Conservation (phyloP, 441 rosid genomes). For the Gossypium gossypioides region DNA sequence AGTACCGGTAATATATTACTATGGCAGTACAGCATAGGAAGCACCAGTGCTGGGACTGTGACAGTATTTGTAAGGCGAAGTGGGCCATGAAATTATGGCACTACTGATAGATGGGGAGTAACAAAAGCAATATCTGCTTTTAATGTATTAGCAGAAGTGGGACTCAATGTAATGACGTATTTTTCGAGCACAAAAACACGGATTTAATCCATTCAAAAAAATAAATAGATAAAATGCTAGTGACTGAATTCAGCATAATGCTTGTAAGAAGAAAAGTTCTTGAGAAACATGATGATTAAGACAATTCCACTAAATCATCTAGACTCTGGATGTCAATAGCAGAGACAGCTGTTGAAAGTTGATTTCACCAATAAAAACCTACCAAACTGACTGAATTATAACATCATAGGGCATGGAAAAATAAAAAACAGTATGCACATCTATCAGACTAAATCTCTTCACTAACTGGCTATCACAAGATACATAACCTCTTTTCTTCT, state of each 20-base stretch:
- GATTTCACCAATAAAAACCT: neutral
- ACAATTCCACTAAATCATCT: neutral
- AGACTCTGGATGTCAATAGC: neutral
- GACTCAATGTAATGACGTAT: neutral
- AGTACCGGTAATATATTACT: neutral
- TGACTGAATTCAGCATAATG: neutral
- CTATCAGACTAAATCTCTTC: neutral
- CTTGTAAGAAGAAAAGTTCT: neutral
- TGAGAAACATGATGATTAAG: neutral
- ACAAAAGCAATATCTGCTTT: neutral
- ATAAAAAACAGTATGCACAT: neutral
- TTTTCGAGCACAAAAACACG: neutral
- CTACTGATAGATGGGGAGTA: neutral
- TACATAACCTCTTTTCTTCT: neutral
- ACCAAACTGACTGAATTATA: neutral
- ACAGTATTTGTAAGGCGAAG: neutral
- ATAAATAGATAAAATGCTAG: neutral
- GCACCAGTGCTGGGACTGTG: neutral
- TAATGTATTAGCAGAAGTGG: neutral
- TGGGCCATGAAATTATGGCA: neutral
- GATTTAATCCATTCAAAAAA: neutral
- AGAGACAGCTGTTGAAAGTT: neutral
- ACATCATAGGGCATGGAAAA: neutral
- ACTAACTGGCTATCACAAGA: neutral
- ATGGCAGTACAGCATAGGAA: neutral